Percentiles rank a stretch among this genome's conserved stretches.
Conservation (phyloP, 2,329 filamentous ascomycete genomes). For the Pseudogymnoascus sp. region DNA sequence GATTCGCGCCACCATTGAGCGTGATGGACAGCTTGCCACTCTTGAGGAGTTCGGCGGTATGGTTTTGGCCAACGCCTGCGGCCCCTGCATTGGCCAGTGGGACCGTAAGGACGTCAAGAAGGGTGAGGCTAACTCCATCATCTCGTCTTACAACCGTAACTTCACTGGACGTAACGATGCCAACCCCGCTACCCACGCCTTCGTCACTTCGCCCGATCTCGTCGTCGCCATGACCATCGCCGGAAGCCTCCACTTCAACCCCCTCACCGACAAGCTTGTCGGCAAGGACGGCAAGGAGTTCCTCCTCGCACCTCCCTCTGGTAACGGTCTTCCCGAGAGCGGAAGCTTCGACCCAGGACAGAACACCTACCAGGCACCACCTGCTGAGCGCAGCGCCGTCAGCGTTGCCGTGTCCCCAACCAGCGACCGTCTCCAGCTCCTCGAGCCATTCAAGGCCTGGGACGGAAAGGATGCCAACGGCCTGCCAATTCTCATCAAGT, state of each 20-base stretch:
- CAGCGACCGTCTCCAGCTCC: slow-evolving; percentile 89
- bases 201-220: slow-evolving; percentile 84
- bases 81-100: slow-evolving; percentile 91
- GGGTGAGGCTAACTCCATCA: slow-evolving; percentile 90
- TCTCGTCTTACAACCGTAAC: slow-evolving; percentile 99
- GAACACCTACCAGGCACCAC: slow-evolving; percentile 94
- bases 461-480: slow-evolving; percentile 81
- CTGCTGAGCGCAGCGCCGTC: slow-evolving; percentile 65
- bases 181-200: slow-evolving; percentile 90
- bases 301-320: slow-evolving; percentile 70
- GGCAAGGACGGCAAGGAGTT: slow-evolving; percentile 97
- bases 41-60: slow-evolving; percentile 95
- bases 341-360: slow-evolving; percentile 80
- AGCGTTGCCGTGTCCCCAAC: slow-evolving; percentile 75
- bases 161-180: slow-evolving; percentile 97
- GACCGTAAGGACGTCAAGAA: slow-evolving; percentile 90
- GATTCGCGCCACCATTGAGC: slow-evolving; percentile 82
- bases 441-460: slow-evolving; percentile 80
- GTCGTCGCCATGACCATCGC: slow-evolving; percentile 81
- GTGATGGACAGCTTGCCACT: slow-evolving; percentile 85
- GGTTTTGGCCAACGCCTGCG: slow-evolving; percentile 92
- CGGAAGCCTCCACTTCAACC: slow-evolving; percentile 87
- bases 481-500: slow-evolving; percentile 92
- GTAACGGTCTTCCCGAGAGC: slow-evolving; percentile 67
- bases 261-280: slow-evolving; percentile 82